Conservation (phyloP, 1,139 yeast genomes). For the Geotrichum fermentans region DNA sequence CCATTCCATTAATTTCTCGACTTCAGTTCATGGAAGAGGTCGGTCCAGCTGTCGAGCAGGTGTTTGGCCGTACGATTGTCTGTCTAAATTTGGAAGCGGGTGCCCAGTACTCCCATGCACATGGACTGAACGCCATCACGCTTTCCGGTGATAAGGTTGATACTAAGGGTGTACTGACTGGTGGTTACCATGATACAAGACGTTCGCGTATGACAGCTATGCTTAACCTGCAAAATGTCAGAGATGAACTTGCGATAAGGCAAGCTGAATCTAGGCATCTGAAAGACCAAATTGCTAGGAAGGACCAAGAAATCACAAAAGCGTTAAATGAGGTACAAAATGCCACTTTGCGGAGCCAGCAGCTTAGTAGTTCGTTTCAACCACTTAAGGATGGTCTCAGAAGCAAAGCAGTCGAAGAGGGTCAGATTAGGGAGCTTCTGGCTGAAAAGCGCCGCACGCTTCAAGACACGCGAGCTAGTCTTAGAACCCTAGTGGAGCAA, state of each 20-base stretch:
- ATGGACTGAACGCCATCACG: constrained; percentile 72
- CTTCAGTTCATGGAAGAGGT: constrained; percentile 54
- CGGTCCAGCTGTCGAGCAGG: constrained; percentile 61
- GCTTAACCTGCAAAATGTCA: constrained; percentile 46
- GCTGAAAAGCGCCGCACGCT: constrained; percentile 29
- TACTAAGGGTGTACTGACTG: constrained; percentile 75
- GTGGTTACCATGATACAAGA: constrained; percentile 77
- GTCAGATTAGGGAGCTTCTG: constrained; percentile 24
- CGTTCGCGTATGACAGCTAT: constrained; percentile 68
- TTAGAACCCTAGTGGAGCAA: constrained; percentile 29
- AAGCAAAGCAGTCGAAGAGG: constrained; percentile 21
- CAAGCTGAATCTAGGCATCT: constrained; percentile 40
- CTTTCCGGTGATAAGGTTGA: constrained; percentile 90
- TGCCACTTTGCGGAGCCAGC: constrained; percentile 32
- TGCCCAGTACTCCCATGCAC: constrained; percentile 57
- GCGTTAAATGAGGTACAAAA: constrained; percentile 48
- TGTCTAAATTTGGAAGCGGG: constrained; percentile 68
- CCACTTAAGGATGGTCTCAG: constrained; percentile 10
- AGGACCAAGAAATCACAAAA: constrained; percentile 45
- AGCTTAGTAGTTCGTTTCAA: constrained; percentile 16
- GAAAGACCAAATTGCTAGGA: constrained; percentile 38
- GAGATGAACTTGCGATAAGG: constrained; percentile 44
- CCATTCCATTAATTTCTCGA: constrained; percentile 70
- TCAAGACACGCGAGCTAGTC: constrained; percentile 33
- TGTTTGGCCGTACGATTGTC: constrained; percentile 77